Conservation (phyloP, 768 basidiomycete species). For the Cantharellus cinnabarinus region DNA sequence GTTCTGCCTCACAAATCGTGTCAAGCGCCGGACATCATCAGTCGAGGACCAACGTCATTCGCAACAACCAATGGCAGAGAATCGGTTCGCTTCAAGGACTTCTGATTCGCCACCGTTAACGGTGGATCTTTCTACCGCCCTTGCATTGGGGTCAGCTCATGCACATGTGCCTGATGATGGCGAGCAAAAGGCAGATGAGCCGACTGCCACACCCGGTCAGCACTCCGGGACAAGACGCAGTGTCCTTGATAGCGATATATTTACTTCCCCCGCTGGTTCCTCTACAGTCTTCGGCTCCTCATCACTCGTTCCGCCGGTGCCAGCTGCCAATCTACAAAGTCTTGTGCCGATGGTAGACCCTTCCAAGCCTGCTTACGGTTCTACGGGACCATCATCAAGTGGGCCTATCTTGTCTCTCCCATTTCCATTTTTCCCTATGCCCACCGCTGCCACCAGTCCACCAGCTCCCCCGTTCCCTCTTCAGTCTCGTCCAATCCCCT, state of each 20-base stretch:
- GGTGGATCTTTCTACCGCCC: too few relatives aligned
- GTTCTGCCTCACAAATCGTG: slow-evolving; percentile 35
- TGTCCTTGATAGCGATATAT: not conserved
- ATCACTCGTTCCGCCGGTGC: not conserved
- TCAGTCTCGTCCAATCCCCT: not conserved
- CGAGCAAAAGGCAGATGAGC: too few relatives aligned
- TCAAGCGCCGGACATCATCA: not conserved
- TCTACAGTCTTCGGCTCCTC: not conserved
- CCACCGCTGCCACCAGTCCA: slow-evolving; percentile 1
- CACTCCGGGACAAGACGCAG: not conserved
- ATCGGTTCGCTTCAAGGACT: slow-evolving; percentile 22
- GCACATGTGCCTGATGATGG: too few relatives aligned
- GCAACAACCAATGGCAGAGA: not conserved
- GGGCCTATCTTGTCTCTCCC: not conserved
- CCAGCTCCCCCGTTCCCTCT: not conserved
- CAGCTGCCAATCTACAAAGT: not conserved
- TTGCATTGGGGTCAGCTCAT: too few relatives aligned
- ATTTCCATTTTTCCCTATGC: slow-evolving; percentile 1
- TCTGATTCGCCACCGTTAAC: not conserved
- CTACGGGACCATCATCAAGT: not conserved
- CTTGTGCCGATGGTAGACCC: not conserved
- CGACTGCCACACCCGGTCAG: too few relatives aligned
- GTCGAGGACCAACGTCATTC: not conserved
- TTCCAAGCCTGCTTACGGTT: not conserved
- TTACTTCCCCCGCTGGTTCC: not conserved